Evolutionary conservation across 768 basidiomycete species (phyloP).

Genomic region (Scleroderma bovista): DNA sequence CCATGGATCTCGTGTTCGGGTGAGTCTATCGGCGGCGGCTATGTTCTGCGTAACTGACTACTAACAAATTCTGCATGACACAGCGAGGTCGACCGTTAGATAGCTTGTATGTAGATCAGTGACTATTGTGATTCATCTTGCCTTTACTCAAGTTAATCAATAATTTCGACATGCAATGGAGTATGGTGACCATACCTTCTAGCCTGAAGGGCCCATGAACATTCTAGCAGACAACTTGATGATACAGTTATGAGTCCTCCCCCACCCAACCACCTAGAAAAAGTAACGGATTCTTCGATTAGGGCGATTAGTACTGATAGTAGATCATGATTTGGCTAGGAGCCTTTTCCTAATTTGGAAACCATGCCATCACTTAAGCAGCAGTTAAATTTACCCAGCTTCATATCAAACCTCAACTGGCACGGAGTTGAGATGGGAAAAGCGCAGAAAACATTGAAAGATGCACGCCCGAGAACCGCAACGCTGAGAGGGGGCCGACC

Average conservation of each 20-base stretch:
- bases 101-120: neutral
- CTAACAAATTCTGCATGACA: no score
- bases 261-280: no score
- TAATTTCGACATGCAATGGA: no score
- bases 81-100: conserved; percentile 31
- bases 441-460: neutral
- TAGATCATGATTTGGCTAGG: no score
- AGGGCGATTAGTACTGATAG: no score
- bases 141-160: neutral
- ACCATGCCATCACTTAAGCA: no score
- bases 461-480: neutral
- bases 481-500: neutral
- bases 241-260: no score
- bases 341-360: neutral
- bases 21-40: conserved; percentile 37
- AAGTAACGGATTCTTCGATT: no score
- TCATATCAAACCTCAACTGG: neutral
- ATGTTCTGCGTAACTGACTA: neutral
- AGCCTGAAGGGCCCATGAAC: no score
- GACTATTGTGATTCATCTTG: neutral
- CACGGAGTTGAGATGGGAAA: neutral
- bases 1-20: conserved; percentile 98
- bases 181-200: no score
- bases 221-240: no score
- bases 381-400: neutral